phyloP scores from a whole-genome alignment of 1,139 yeast species.

The Hansenula sp. region DNA sequence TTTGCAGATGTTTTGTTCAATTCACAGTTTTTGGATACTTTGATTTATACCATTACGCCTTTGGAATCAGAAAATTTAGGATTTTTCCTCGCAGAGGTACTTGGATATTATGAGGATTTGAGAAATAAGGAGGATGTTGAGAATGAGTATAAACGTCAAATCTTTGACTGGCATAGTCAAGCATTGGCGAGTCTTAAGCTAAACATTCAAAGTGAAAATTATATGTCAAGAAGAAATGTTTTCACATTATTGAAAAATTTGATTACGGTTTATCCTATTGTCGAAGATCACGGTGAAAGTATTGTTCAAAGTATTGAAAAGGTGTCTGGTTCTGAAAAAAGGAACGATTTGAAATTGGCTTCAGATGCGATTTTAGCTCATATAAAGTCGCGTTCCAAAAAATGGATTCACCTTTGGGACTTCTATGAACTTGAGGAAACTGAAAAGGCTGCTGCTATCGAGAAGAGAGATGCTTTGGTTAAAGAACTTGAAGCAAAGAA shows the following conservation, averaged over 20 bases:
- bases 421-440: slow-evolving; percentile 42
- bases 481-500: slow-evolving; percentile 23
- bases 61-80: slow-evolving; percentile 83
- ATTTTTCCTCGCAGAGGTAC: slow-evolving; percentile 58
- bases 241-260: slow-evolving; percentile 74
- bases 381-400: slow-evolving; percentile 51
- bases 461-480: slow-evolving; percentile 21
- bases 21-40: slow-evolving; percentile 48
- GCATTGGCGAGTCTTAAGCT: slow-evolving; percentile 43
- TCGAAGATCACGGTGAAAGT: slow-evolving; percentile 63
- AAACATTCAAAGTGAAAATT: slow-evolving; percentile 55
- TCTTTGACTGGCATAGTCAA: slow-evolving; percentile 54
- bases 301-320: slow-evolving; percentile 45
- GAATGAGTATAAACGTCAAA: slow-evolving; percentile 36
- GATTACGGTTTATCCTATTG: slow-evolving; percentile 61
- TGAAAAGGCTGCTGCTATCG: slow-evolving; percentile 25
- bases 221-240: slow-evolving; percentile 79
- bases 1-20: slow-evolving; percentile 49
- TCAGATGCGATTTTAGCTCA: slow-evolving; percentile 77
- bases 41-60: slow-evolving; percentile 69
- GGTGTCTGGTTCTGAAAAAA: slow-evolving; percentile 49
- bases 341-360: slow-evolving; percentile 81
- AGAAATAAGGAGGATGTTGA: slow-evolving; percentile 19
- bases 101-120: slow-evolving; percentile 37
- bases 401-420: slow-evolving; percentile 59